phyloP scores from a whole-genome alignment of 345 rosid genomes.

The Excoecaria agallocha region DNA sequence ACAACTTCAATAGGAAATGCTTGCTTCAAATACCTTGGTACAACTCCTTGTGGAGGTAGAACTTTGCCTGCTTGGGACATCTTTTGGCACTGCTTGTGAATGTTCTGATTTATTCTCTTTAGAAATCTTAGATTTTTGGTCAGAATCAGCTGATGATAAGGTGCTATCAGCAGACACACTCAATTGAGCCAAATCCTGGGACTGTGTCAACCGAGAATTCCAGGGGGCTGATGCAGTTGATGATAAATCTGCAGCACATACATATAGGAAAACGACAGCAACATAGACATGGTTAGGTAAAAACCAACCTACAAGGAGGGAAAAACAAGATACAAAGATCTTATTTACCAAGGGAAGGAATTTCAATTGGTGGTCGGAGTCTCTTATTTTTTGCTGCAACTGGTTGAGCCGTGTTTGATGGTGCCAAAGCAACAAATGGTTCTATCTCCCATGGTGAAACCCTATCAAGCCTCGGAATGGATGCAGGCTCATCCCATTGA shows the following conservation, averaged over 20 bases:
- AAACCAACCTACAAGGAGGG: neutral
- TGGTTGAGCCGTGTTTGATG: slow-evolving; percentile 48
- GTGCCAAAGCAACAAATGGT: too few relatives aligned
- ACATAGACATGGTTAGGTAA: slow-evolving; percentile 12
- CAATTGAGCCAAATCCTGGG: slow-evolving; percentile 49
- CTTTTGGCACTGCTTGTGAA: slow-evolving; percentile 48
- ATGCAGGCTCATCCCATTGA: too few relatives aligned
- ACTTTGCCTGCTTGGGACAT: slow-evolving; percentile 53
- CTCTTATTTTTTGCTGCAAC: slow-evolving; percentile 58
- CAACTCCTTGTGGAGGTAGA: slow-evolving; percentile 26
- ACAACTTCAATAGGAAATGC: neutral
- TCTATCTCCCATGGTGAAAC: too few relatives aligned
- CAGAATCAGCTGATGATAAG: slow-evolving; percentile 41
- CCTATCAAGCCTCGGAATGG: too few relatives aligned
- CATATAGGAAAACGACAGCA: neutral
- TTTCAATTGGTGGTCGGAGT: slow-evolving; percentile 53
- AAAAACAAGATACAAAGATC: neutral
- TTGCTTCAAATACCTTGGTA: slow-evolving; percentile 26
- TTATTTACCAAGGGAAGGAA: slow-evolving; percentile 44
- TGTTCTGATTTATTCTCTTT: slow-evolving; percentile 57
- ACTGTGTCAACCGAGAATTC: slow-evolving; percentile 36
- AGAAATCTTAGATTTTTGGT: slow-evolving; percentile 46
- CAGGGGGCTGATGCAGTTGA: slow-evolving; percentile 41
- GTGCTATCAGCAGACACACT: slow-evolving; percentile 43
- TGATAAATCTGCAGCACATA: slow-evolving; percentile 32